A percentile compares a stretch with the other conserved stretches of the same genome.
phyloP scores from a whole-genome alignment of 176 grass and related monocot genomes.

The Zoysia japonica region DNA sequence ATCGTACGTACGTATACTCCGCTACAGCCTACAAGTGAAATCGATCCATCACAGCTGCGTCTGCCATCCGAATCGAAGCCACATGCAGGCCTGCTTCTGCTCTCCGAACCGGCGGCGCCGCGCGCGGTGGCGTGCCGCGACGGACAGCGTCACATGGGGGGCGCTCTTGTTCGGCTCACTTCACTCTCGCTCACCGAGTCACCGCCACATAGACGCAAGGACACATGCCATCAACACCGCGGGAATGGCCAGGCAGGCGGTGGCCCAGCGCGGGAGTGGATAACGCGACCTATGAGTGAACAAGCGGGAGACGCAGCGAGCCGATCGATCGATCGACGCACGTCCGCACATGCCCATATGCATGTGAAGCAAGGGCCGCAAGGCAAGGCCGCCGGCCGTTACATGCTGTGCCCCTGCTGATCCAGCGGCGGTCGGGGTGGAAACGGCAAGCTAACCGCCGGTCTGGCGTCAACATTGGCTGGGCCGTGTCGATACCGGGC shows the following conservation, averaged over 20 bases:
- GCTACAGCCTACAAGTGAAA: too few relatives aligned
- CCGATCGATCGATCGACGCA: too few relatives aligned
- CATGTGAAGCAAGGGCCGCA: not conserved
- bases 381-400: not conserved
- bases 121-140: not conserved
- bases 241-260: not conserved
- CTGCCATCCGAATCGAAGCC: constrained; percentile 7
- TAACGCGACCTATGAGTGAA: not conserved
- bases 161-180: not conserved
- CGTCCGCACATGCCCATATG: not conserved
- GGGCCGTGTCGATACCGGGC: not conserved
- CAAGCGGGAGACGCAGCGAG: not conserved
- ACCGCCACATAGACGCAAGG: not conserved
- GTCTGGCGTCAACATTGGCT: not conserved
- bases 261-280: not conserved
- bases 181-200: not conserved
- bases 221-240: not conserved
- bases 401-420: not conserved
- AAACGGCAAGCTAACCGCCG: constrained; percentile 35
- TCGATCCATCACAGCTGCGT: not conserved
- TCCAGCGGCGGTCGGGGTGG: constrained; percentile 14
- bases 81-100: not conserved
- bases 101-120: not conserved
- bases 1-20: too few relatives aligned
- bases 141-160: constrained; percentile 25